These are phyloP conservation scores for Zymoseptoria crescenta DNA, from an alignment of 2,329 filamentous ascomycete species.

Conservation along the genomic window DNA sequence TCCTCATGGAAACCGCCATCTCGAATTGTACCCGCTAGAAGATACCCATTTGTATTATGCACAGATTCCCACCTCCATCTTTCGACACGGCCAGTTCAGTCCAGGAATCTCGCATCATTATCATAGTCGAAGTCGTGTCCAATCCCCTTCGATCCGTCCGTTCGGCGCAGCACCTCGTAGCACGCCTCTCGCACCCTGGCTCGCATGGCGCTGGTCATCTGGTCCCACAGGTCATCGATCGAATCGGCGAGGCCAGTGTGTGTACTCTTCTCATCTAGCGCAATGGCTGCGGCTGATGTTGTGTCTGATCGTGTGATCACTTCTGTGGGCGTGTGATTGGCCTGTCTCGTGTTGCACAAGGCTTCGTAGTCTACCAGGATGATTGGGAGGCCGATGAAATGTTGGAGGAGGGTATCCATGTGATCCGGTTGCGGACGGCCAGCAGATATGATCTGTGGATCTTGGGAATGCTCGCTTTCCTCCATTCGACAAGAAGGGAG, in stretches of 20 bases:
- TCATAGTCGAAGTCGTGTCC: conserved; percentile 17
- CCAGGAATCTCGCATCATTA: conserved; percentile 26
- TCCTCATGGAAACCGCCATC: conserved; percentile 49
- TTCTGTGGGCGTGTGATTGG: neutral
- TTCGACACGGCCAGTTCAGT: conserved; percentile 12
- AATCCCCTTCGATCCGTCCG: conserved; percentile 15
- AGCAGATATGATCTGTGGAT: neutral
- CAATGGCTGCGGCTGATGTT: neutral
- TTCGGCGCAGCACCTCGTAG: conserved; percentile 22
- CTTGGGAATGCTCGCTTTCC: neutral
- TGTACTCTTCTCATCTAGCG: neutral
- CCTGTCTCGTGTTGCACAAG: conserved; percentile 1
- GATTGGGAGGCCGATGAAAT: conserved; percentile 21
- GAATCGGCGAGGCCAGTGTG: conserved; percentile 9
- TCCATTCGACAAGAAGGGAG: neutral
- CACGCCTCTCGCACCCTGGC: conserved; percentile 22
- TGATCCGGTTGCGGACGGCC: neutral
- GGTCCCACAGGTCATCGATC: conserved; percentile 14
- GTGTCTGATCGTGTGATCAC: neutral
- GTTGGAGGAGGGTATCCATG: conserved; percentile 10
- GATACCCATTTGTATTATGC: neutral
- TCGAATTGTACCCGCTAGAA: conserved; percentile 28
- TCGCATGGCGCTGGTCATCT: conserved; percentile 18
- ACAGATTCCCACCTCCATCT: neutral
- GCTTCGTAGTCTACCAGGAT: conserved; percentile 20